Base-by-base conservation (phyloP, 768 basidiomycete genomes). In the Arthromyces matolae region DNA sequence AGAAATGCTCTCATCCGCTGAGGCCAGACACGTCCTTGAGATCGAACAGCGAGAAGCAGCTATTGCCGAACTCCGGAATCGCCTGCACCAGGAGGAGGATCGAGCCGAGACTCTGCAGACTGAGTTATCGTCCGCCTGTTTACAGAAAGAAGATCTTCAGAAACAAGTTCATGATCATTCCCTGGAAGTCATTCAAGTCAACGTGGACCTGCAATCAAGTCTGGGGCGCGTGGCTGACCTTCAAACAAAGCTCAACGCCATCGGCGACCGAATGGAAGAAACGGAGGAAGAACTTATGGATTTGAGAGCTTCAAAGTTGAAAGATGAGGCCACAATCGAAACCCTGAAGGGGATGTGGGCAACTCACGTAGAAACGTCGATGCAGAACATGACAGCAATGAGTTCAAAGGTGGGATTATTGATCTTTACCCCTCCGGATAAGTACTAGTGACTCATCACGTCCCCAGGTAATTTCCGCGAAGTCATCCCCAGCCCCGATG, bases 291-390 rank as follows among this genome's bases (percentile, higher is more conserved):
- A 70, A 42, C 56, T 68, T 9, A 47, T 53, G 19, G 65, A 60
- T 10, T 40, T 75, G 29, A 59, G 53, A 50, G 42, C 33, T 2
- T 63, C 63, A 16, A 72, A 71, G 47, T 54, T 56, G 27, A 63
- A 57, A 3, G 69, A 75, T 49, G 69, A 66, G 44, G 50, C 42
- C 25, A 70, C 64, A 5, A 72, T 76, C 20, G 52, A 60, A 25
- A 56, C 45, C 14, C 59, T 76, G 46, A 67, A 66, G 47, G 54
- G 57, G 0, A 50, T 58, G 8, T 69, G 69, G 43, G 57, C 59
- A 18, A 53, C 55, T 27, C 52, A 72, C 40, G 64, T 61, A 12
- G 60, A 67, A n/a, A 47, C 52, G 6, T 70, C 75, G 49, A 53
- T 61, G 55, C 59, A 66, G 19, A 62, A 60, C 24, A 54, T 75